Base-by-base conservation (phyloP, 2,329 filamentous ascomycete genomes). In the Tolypocladium album region DNA sequence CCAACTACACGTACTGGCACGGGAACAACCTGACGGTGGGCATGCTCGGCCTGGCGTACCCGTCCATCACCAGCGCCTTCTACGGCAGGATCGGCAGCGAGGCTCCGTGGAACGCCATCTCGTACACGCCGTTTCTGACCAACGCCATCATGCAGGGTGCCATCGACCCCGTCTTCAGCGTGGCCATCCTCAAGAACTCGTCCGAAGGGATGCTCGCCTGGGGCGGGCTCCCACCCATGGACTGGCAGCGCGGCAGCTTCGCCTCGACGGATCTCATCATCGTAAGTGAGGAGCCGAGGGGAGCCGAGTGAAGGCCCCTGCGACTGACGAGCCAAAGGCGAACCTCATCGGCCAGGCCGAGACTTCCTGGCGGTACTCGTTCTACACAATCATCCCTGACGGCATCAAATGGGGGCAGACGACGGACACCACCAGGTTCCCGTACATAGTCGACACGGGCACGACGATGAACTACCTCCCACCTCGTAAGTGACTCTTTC, bases 21-120 rank as follows among this genome's bases (percentile, higher is more conserved):
- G 80, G 80, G 55, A 76, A 82, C 68, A 82, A 82, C 67, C 64
- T 76, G 52, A 82, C 80, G 31, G 78, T 77, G 59, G 80, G 80
- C 7, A 70, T 82, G 53, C 68, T 82, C 24, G 80, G 80, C 0
- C 72, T 83, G 60, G 79, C 78, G 0, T 82, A 80, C 59, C 77
- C 79, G 2, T 73, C 77, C 47, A 68, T 83, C 38, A 81, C 79
- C 0, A 81, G 75, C 57, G 78, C 75, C 15, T 82, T 76, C 62
- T 71, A 72, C 36, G 78, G 78, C 24, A 66, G 70, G 1, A 64
- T 72, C 13, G 68, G 69, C 3, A 70, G 76, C n/a, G 74, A 78
- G 52, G 68, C 70, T 5, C 63, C 71, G 9, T 75, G 70, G 63
- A 74, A 74, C 62, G 67, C 71, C 55, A 68, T 75, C 24, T 70